Base-by-base conservation (phyloP, 257 asterid species). In the Rhazya stricta region DNA sequence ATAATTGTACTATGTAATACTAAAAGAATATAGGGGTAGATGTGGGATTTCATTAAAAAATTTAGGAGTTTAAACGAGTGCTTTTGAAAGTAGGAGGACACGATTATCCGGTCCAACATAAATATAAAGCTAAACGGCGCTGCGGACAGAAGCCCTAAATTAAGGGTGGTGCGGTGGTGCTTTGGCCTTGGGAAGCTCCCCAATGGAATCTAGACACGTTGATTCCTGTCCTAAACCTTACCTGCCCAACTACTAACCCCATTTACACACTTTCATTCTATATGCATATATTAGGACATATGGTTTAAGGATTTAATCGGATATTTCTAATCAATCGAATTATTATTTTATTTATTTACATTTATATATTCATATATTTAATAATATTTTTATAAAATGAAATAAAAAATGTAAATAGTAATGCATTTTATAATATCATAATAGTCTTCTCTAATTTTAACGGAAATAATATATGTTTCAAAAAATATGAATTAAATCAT, bases 111-210 rank as follows among this genome's bases (percentile, higher is more conserved):
- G 79, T 74, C 62, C 73, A 70, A 76, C 41, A 30, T 45, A 39
- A 32, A 50, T 7, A 50, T 4, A 81, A 79, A 79, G 88, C 18
- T 71, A 61, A 84, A 74, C 79, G 88, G 85, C 88, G 88, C 82
- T 45, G 84, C 69, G 69, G 41, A 18, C 42, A 67, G 46, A 9
- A 4, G 73, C 84, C 88, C 79, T 71, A 74, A 74, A 73, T 74
- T 74, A 29, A 75, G 83, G 88, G 75, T 74, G 34, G 39, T 67
- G 57, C 11, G 54, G 41, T 1, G 23, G 21, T 0, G n/a, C 11
- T 8, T 19, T 32, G 72, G 16, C 74, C 77, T 79, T 50, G 88
- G 84, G 78, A 82, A 72, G 50, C 63, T 48, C 74, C 78, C 76
- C 62, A 48, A 0, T 75, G 82, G 86, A 84, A 84, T 81, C 80